phyloP scores from a whole-genome alignment of 768 basidiomycete genomes.

The Boletellus ananiceps region DNA sequence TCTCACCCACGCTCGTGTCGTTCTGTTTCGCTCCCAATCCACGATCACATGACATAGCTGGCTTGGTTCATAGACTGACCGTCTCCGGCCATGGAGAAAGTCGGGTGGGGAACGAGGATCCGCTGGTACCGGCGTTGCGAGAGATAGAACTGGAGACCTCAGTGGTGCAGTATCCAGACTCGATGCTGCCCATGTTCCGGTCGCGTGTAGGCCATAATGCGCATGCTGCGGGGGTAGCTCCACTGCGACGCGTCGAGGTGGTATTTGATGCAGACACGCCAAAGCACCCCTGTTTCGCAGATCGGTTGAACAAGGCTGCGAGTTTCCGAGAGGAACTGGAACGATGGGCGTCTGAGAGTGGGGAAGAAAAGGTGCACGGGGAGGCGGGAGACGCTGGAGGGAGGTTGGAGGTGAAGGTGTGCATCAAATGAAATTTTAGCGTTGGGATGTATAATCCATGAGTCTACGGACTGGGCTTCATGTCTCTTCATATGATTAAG shows the following conservation, averaged over 20 bases:
- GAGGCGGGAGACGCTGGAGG: neutral
- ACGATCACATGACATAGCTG: conserved; percentile 10
- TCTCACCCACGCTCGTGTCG: conserved; percentile 8
- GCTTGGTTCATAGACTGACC: conserved; percentile 5
- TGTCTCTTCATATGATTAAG: no score
- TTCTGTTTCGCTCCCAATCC: conserved; percentile 12
- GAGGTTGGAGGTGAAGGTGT: neutral
- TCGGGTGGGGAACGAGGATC: neutral
- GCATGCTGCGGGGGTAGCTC: neutral
- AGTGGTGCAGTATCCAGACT: conserved; percentile 7
- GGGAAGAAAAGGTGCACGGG: neutral
- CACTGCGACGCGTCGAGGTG: conserved; percentile 6
- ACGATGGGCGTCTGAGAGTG: neutral
- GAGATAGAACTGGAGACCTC: conserved; percentile 16
- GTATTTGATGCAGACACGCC: neutral
- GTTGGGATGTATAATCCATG: no score
- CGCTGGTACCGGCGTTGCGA: conserved; percentile 6
- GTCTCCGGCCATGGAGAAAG: neutral
- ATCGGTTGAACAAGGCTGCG: neutral
- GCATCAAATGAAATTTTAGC: neutral
- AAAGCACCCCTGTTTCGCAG: neutral
- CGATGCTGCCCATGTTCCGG: conserved; percentile 7
- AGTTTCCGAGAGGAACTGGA: neutral
- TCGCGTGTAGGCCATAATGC: conserved; percentile 6
- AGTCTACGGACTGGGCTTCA: no score